Evolutionary conservation across 139 green algal species (phyloP).

Genomic region (Tetraselmis striata): DNA sequence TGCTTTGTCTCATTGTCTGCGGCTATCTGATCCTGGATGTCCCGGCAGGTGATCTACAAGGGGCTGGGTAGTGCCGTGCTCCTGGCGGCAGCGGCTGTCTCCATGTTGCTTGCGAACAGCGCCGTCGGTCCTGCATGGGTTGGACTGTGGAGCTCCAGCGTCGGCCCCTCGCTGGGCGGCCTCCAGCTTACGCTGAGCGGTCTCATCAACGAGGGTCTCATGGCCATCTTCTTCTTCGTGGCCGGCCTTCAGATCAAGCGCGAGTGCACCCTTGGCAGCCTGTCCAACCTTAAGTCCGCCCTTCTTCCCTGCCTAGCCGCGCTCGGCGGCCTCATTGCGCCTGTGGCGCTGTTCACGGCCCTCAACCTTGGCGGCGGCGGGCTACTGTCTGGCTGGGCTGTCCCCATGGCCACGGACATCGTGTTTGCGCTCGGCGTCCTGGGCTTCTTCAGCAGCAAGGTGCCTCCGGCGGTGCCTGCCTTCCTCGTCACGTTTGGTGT

Average conservation of each 20-base stretch:
- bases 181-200: slow-evolving; percentile 4
- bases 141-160: neutral
- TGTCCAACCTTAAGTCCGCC: slow-evolving; percentile 6
- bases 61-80: slow-evolving; percentile 13
- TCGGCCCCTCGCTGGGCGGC: neutral
- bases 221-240: slow-evolving; percentile 26
- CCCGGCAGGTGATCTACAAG: slow-evolving; percentile 1
- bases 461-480: slow-evolving; percentile 7
- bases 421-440: slow-evolving; percentile 23
- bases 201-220: slow-evolving; percentile 24
- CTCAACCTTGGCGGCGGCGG: slow-evolving; percentile 4
- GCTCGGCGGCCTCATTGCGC: slow-evolving; percentile 20
- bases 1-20: neutral
- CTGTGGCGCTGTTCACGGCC: slow-evolving; percentile 14
- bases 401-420: slow-evolving; percentile 26
- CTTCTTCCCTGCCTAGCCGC: slow-evolving; percentile 19
- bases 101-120: slow-evolving; percentile 18
- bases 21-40: neutral
- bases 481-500: slow-evolving; percentile 24
- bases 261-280: slow-evolving; percentile 9
- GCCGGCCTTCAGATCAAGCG: slow-evolving; percentile 22
- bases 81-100: slow-evolving; percentile 10
- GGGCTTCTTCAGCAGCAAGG: slow-evolving; percentile 19
- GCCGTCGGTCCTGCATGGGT: neutral
- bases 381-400: slow-evolving; percentile 12